Conservation (phyloP, 768 basidiomycete genomes). For the Leccinum uliginosum region DNA sequence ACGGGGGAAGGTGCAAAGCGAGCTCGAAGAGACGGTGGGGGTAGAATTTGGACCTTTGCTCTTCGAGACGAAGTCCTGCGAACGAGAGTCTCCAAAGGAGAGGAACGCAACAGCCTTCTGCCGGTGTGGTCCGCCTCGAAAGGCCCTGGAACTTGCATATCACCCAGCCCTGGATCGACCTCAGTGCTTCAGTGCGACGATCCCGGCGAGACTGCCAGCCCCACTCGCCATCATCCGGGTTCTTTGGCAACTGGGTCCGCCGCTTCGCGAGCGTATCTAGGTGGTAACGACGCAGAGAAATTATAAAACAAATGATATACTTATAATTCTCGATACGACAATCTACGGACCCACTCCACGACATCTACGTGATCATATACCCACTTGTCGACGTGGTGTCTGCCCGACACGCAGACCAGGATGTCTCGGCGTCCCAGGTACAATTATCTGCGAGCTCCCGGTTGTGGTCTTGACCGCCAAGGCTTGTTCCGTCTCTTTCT, state of each 20-base stretch:
- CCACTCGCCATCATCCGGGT: not conserved
- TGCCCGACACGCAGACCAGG: conserved; percentile 63
- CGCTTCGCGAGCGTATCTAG: conserved; percentile 6
- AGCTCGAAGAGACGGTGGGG: conserved; percentile 13
- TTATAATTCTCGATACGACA: not conserved
- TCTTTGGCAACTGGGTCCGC: not conserved
- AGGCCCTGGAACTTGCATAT: conserved; percentile 15
- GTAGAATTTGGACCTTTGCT: not conserved
- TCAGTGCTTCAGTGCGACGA: not conserved
- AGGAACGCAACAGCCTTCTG: conserved; percentile 37
- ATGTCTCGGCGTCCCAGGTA: conserved; percentile 78
- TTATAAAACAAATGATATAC: not conserved
- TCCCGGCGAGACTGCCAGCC: not conserved
- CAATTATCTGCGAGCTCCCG: conserved; percentile 62
- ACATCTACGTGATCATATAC: conserved; percentile 42
- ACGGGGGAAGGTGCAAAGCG: conserved; percentile 3
- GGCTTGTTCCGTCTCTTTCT: conserved; percentile 58
- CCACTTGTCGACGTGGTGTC: conserved; percentile 71
- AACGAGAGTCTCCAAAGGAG: conserved; percentile 58
- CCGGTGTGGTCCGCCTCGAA: conserved; percentile 18
- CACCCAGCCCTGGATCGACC: conserved; percentile 7
- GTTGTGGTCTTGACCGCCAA: conserved; percentile 49
- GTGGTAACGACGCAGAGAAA: conserved; percentile 9
- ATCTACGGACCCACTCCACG: not conserved
- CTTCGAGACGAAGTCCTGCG: conserved; percentile 44